Percentiles rank a stretch among this genome's conserved stretches.
Conservation (phyloP, 2,329 filamentous ascomycete species). For the Hysterium pulicare region DNA sequence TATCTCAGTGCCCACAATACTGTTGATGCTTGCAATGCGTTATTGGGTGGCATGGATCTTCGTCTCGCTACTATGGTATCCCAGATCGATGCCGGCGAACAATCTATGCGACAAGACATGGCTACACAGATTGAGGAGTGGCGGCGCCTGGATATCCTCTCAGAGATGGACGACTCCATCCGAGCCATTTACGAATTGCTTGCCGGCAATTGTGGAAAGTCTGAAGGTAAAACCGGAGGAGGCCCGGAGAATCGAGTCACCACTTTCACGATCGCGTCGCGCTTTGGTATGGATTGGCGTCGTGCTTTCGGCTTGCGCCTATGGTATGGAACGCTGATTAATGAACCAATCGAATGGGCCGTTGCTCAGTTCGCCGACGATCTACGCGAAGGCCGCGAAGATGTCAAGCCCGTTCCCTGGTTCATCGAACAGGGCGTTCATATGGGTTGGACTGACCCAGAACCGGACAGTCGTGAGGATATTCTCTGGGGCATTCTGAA, state of each 20-base stretch:
- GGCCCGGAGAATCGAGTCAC: slow-evolving; percentile 76
- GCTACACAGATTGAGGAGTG: slow-evolving; percentile 77
- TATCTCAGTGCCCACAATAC: slow-evolving; percentile 76
- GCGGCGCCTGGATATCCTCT: slow-evolving; percentile 76
- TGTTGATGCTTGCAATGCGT: slow-evolving; percentile 74
- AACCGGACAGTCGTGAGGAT: slow-evolving; percentile 64
- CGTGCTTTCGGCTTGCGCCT: slow-evolving; percentile 87
- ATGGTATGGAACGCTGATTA: slow-evolving; percentile 74
- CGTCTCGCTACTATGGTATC: slow-evolving; percentile 81
- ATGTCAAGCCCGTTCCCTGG: slow-evolving; percentile 67
- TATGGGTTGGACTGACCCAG: slow-evolving; percentile 59
- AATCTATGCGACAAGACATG: slow-evolving; percentile 69
- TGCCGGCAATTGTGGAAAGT: slow-evolving; percentile 80
- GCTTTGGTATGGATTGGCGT: slow-evolving; percentile 87
- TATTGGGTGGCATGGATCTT: slow-evolving; percentile 73
- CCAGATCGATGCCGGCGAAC: slow-evolving; percentile 71
- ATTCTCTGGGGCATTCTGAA: slow-evolving; percentile 84
- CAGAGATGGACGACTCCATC: slow-evolving; percentile 80
- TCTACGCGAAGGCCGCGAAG: slow-evolving; percentile 66
- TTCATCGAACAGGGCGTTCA: slow-evolving; percentile 61
- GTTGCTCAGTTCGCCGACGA: slow-evolving; percentile 72
- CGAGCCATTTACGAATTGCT: slow-evolving; percentile 87
- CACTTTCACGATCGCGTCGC: slow-evolving; percentile 76
- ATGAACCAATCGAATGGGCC: slow-evolving; percentile 68
- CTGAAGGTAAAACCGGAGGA: slow-evolving; percentile 69